Percentiles rank a stretch among this genome's conserved stretches.
Conservation (phyloP, 164 flowering plant genomes). For the Aristolochia fimbriata region DNA sequence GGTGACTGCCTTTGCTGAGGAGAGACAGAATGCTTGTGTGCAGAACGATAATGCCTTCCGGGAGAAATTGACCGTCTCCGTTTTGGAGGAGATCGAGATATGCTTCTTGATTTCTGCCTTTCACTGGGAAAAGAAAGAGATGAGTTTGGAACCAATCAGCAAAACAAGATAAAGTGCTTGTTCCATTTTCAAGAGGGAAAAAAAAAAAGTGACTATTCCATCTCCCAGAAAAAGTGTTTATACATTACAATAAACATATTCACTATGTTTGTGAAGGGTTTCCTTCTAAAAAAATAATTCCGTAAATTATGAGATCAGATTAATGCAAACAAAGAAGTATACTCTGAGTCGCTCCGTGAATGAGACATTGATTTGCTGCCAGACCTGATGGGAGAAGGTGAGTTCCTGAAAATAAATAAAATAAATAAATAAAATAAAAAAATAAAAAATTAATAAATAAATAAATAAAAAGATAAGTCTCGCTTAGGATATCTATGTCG, state of each 20-base stretch:
- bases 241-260: neutral
- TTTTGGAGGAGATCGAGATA: slow-evolving; percentile 49
- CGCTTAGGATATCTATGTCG: neutral
- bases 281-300: neutral
- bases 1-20: slow-evolving; percentile 44
- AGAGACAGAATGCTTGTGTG: slow-evolving; percentile 39
- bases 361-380: slow-evolving; percentile 45
- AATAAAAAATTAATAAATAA: no score
- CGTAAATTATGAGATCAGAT: no score
- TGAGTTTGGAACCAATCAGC: no score
- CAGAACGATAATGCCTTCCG: slow-evolving; percentile 29
- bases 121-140: slow-evolving; percentile 19
- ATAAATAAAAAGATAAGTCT: slow-evolving; percentile 2
- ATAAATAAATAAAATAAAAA: no score
- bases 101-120: slow-evolving; percentile 46
- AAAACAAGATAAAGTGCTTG: no score
- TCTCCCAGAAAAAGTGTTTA: no score
- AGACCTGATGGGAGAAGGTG: slow-evolving; percentile 27
- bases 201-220: no score
- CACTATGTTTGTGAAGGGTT: neutral
- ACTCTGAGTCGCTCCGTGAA: slow-evolving; percentile 57
- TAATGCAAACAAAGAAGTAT: neutral
- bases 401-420: slow-evolving; percentile 14
- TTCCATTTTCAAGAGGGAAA: no score
- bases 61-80: slow-evolving; percentile 43